Base-by-base conservation (phyloP, 805 yeast genomes). In the Cephaloascus albidus region DNA sequence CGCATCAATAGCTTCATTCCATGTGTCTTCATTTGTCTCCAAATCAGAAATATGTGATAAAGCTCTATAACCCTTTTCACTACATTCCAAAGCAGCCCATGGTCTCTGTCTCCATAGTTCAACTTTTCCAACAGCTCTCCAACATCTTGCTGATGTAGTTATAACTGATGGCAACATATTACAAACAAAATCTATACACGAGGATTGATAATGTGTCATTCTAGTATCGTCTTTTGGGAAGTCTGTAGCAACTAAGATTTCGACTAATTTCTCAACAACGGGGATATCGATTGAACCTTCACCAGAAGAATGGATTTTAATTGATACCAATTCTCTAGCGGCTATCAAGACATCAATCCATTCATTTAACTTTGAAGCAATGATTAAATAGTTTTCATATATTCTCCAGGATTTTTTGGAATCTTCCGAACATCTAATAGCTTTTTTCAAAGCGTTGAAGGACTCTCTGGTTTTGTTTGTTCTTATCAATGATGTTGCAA, bases 321-420 rank as follows among this genome's bases (percentile, higher is more conserved):
- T 58, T 23, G 69, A 72, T 14, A 85, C 65, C 33, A 88, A 59
- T 45, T 76, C 75, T 44, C 68, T 72, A n/a, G 82, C 71, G 0
- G 96, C 96, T 28, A 74, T 60, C 16, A 89, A 65, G 3, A 85
- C 96, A 42, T 87, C 95, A 44, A 74, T 79, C 97, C 97, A 93
- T 51, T 85, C 85, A n/a, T 74, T 68, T 35, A 89, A 63, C 53
- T 80, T 85, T 20, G 81, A 79, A 0, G 97, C 94, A 18, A 90
- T 90, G 20, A 78, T 66, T 53, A 86, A 63, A 51, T 78, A 87
- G 55, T 93, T 93, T 50, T 87, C 93, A 84, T 90, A 89, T 27
- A 93, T 78, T 49, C 85, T 76, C 96, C 97, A 85, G 37, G 89
- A 85, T 39, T 74, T 75, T 47, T 76, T 78, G 10, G 71, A 67